Evolutionary conservation across 2,329 filamentous ascomycete species (phyloP), one percentile per base, ranked within the genome.

Genomic region (Ceratocystis variospora): DNA sequence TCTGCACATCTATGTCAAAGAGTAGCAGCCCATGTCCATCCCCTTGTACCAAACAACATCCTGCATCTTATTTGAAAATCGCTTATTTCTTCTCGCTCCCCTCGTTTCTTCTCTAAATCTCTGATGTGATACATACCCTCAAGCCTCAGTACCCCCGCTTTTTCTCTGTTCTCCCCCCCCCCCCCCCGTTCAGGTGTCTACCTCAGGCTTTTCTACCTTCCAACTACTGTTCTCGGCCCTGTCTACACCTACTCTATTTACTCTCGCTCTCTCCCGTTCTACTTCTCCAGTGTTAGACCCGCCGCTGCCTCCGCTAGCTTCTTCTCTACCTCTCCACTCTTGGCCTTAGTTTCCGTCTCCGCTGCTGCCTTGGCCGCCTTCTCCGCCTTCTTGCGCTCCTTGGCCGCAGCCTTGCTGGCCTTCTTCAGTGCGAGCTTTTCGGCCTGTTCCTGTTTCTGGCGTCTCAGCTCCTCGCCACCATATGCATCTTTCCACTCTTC

Each of bases 401-500:
- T 80, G 70, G 81, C 79, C 69, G 76, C 76, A 70, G 78, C 76
- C 73, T 79, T 80, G 15, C 77, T 77, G 2, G 77, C 78, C 72
- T 80, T 80, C 74, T 81, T 81, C 1, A 78, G 79, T 3, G 79
- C 79, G 0, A 77, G 77, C 73, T 80, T 80, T 68, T 77, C 77
- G 1, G 77, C 77, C 62, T 78, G 79, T 69, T 81, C 78, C 55
- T 83, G 86, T 72, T 87, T 87, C 70, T 88, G 86, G 72, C 88
- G 87, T 72, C 87, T 87, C 50, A 85, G 79, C 72, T 81, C 79
- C 71, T 80, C 79, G n/a, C 80, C 80, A 69, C 89, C 85, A 71
- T 87, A 96, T 70, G 83, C 81, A 69, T 87, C 83, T 67, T 87
- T 85, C 91, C 91, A 96, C 74, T 93, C 88, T 63, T 87, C 84